Evolutionary conservation across 2,329 filamentous ascomycete genomes (phyloP).

Genomic region (Hypoxylon sp.): DNA sequence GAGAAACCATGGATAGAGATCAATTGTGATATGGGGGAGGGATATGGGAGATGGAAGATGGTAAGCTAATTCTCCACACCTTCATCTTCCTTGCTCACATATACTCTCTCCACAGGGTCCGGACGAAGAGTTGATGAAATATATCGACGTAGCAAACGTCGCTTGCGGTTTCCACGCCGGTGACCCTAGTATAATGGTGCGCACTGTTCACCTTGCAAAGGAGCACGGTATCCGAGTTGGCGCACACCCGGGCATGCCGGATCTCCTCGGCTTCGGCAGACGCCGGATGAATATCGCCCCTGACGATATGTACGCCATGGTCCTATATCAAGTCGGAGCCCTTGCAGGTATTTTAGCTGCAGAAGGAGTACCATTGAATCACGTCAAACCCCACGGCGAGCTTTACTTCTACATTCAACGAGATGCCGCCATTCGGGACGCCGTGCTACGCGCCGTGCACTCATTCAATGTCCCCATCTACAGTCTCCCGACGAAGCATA

Average conservation of each 20-base stretch:
- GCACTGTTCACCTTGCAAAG: slow-evolving; percentile 72
- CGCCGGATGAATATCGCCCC: slow-evolving; percentile 72
- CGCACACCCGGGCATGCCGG: slow-evolving; percentile 76
- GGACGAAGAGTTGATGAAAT: slow-evolving; percentile 72
- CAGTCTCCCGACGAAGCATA: slow-evolving; percentile 43
- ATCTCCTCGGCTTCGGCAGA: slow-evolving; percentile 75
- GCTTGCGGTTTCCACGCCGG: slow-evolving; percentile 73
- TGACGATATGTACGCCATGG: slow-evolving; percentile 70
- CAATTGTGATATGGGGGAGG: slow-evolving; percentile 69
- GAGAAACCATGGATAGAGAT: slow-evolving; percentile 52
- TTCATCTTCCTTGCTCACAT: background rate
- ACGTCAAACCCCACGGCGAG: slow-evolving; percentile 75
- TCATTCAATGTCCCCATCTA: slow-evolving; percentile 54
- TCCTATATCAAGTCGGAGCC: slow-evolving; percentile 75
- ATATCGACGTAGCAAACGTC: slow-evolving; percentile 74
- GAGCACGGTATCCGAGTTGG: slow-evolving; percentile 69
- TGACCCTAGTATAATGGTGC: slow-evolving; percentile 75
- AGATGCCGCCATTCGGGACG: slow-evolving; percentile 49
- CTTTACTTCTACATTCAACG: slow-evolving; percentile 63
- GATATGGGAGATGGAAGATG: slow-evolving; percentile 62
- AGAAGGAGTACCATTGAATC: slow-evolving; percentile 69
- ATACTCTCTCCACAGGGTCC: slow-evolving; percentile 60
- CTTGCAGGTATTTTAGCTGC: slow-evolving; percentile 71
- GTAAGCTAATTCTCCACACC: slow-evolving; percentile 37
- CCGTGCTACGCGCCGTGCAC: slow-evolving; percentile 51